Evolutionary conservation across 1,284 basidiomycete species (phyloP).

Genomic region (Apiotrichum siamense): DNA sequence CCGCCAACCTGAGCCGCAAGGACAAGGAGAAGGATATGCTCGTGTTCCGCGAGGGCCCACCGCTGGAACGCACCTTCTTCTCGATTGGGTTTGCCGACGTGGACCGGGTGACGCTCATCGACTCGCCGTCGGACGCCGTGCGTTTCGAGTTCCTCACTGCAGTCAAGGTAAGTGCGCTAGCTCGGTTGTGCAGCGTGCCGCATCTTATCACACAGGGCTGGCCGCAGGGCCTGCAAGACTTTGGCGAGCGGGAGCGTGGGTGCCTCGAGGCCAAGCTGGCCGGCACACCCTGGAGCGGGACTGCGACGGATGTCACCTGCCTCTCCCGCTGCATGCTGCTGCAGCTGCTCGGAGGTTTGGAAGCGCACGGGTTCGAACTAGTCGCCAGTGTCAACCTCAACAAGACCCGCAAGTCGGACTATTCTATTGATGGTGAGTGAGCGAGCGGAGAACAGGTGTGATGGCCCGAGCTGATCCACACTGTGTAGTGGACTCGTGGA

Average conservation of each 20-base stretch:
- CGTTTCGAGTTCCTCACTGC: slow-evolving; percentile 28
- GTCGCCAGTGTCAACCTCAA: slow-evolving; percentile 35
- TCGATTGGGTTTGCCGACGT: slow-evolving; percentile 32
- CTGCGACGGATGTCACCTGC: slow-evolving; percentile 21
- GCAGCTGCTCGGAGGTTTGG: slow-evolving; percentile 29
- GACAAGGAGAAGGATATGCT: slow-evolving; percentile 36
- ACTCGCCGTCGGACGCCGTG: slow-evolving; percentile 28
- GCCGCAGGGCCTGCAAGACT: slow-evolving; percentile 33
- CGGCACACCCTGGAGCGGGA: slow-evolving; percentile 35
- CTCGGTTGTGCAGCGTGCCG: not conserved
- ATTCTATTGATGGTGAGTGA: not conserved
- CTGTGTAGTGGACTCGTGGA: slow-evolving; percentile 42
- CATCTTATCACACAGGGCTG: slow-evolving; percentile 21
- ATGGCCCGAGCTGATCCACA: not conserved
- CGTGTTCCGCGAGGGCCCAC: slow-evolving; percentile 29
- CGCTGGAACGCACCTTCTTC: slow-evolving; percentile 32
- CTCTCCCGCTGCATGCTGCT: slow-evolving; percentile 24
- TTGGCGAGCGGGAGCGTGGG: slow-evolving; percentile 25
- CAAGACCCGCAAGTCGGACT: not conserved
- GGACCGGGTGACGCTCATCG: slow-evolving; percentile 40
- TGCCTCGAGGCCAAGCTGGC: slow-evolving; percentile 35
- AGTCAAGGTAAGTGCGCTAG: slow-evolving; percentile 23
- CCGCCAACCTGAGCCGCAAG: slow-evolving; percentile 34
- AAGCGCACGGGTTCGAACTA: slow-evolving; percentile 34
- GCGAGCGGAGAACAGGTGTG: no score